These are phyloP conservation scores for Aurantiochytrium sp. DNA, from an alignment of 108 stramenopile genomes.

Conservation along the genomic window DNA sequence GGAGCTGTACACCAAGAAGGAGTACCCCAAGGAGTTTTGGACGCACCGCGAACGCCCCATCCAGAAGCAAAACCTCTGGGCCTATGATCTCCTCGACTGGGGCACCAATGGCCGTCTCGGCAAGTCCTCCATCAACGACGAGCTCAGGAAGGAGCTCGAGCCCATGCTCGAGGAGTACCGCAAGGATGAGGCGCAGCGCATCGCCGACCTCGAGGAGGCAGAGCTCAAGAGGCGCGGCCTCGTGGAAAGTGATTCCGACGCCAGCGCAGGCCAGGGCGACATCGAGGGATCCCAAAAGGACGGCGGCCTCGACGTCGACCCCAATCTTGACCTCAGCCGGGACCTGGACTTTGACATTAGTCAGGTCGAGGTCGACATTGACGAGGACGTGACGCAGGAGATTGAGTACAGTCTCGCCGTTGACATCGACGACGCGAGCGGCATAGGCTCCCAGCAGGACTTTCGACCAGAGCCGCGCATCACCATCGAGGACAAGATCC, in stretches of 20 bases:
- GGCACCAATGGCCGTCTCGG: slow-evolving; percentile 26
- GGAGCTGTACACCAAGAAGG: neutral
- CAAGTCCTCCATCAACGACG: neutral
- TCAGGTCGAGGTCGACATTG: neutral
- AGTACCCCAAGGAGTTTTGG: slow-evolving; percentile 3
- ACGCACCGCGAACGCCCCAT: neutral
- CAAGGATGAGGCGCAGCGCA: neutral
- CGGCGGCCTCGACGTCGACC: neutral
- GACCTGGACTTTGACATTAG: neutral
- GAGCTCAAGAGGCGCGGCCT: neutral
- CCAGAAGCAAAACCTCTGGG: neutral
- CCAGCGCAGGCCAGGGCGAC: neutral
- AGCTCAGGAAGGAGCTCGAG: neutral
- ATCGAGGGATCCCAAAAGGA: neutral
- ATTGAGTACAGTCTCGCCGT: neutral
- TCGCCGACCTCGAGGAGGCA: neutral
- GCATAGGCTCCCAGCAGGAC: neutral
- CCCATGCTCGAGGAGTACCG: neutral
- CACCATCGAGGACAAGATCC: neutral
- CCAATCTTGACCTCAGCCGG: neutral
- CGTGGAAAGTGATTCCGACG: too few relatives aligned
- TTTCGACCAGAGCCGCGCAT: slow-evolving; percentile 11
- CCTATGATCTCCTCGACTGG: neutral
- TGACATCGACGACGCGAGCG: neutral
- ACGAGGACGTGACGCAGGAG: neutral